phyloP scores from a whole-genome alignment of 2,329 filamentous ascomycete species.

The Eutypa lata region DNA sequence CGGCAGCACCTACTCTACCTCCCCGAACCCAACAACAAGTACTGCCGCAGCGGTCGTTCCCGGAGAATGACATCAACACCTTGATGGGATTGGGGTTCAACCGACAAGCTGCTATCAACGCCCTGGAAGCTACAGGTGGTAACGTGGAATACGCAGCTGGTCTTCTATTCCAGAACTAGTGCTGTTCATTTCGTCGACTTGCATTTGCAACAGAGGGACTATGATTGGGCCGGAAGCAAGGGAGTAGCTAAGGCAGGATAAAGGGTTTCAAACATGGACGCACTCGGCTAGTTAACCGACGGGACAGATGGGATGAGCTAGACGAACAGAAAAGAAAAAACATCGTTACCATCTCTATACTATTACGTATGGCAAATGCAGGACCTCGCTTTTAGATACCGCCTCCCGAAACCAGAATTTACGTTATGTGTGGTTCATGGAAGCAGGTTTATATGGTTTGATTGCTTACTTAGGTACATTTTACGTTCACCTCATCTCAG shows the following conservation, averaged over 20 bases:
- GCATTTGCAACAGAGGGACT: slow-evolving; percentile 3
- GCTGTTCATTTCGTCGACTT: slow-evolving; percentile 1
- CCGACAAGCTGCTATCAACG: slow-evolving; percentile 71
- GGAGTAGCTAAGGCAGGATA: background rate
- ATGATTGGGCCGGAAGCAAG: background rate
- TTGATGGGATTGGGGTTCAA: slow-evolving; percentile 77
- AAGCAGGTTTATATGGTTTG: too few species aligned
- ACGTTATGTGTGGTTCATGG: too few species aligned
- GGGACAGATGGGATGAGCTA: too few species aligned
- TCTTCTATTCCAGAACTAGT: slow-evolving; percentile 61
- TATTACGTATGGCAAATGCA: too few species aligned
- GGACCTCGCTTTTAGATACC: too few species aligned
- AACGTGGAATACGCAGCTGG: slow-evolving; percentile 87
- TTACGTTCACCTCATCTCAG: too few species aligned
- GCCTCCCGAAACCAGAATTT: too few species aligned
- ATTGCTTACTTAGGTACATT: too few species aligned
- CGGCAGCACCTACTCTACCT: slow-evolving; percentile 23
- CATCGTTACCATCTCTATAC: too few species aligned
- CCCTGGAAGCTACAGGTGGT: slow-evolving; percentile 77
- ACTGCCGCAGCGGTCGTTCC: slow-evolving; percentile 35
- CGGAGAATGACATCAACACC: slow-evolving; percentile 68
- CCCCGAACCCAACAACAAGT: slow-evolving; percentile 23
- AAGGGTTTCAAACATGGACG: too few species aligned
- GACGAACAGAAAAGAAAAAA: background rate
- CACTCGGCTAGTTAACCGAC: too few species aligned